Conservation (phyloP, 257 asterid species). For the Rubia yunnanensis region DNA sequence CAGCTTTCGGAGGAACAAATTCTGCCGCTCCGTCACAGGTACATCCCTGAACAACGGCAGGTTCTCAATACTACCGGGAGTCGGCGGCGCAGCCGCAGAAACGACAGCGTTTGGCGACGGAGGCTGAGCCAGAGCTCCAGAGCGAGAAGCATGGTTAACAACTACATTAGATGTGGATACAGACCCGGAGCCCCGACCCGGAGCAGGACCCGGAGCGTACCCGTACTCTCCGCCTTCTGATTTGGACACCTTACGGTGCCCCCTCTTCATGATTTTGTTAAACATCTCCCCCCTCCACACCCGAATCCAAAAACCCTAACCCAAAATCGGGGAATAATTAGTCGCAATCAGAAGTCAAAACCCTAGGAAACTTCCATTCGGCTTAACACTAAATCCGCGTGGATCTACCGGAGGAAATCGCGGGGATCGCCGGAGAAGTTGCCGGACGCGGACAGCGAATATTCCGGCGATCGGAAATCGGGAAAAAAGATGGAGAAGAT, state of each 20-base stretch:
- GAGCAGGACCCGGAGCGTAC: conserved; percentile 14
- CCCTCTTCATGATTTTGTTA: conserved; percentile 36
- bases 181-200: conserved; percentile 30
- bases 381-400: neutral
- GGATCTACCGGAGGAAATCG: conserved; percentile 5
- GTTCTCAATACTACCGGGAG: conserved; percentile 36
- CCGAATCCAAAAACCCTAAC: conserved; percentile 33
- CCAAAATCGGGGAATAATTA: conserved; percentile 6
- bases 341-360: conserved; percentile 11
- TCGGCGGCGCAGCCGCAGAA: conserved; percentile 18
- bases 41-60: conserved; percentile 63
- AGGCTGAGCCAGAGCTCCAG: conserved; percentile 22
- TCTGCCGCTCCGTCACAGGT: conserved; percentile 48
- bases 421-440: conserved; percentile 21
- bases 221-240: conserved; percentile 27
- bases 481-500: conserved; percentile 3
- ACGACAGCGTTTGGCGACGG: conserved; percentile 7
- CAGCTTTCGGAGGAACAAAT: conserved; percentile 47
- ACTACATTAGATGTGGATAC: conserved; percentile 40
- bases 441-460: conserved; percentile 13
- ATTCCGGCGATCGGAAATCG: conserved; percentile 22
- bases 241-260: conserved; percentile 37
- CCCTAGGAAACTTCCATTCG: conserved; percentile 4
- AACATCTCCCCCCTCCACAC: conserved; percentile 25
- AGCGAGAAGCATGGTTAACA: conserved; percentile 40